Evolutionary conservation across 441 rosid genomes (phyloP).

Genomic region (Erodium texanum): DNA sequence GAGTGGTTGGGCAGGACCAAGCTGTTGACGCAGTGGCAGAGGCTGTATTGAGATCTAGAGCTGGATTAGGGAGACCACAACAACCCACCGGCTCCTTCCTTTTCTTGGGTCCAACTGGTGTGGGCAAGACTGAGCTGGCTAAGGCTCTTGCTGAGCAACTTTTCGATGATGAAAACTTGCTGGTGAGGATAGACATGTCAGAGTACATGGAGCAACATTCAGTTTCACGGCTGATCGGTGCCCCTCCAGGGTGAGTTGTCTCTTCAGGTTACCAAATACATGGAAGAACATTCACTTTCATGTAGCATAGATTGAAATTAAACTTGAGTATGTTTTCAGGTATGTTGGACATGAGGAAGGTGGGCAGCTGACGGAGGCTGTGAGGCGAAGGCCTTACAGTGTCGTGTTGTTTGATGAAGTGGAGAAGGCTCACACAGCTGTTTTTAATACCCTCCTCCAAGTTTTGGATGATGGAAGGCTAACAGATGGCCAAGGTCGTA

Average conservation of each 20-base stretch:
- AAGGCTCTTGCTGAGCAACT: constrained; percentile 94
- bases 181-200: constrained; percentile 86
- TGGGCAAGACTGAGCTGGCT: constrained; percentile 91
- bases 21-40: constrained; percentile 81
- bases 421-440: constrained; percentile 80
- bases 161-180: constrained; percentile 69
- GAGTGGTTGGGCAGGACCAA: constrained; percentile 84
- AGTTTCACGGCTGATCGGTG: constrained; percentile 76
- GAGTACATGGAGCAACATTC: constrained; percentile 96
- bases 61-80: constrained; percentile 89
- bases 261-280: too few relatives aligned
- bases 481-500: constrained; percentile 85
- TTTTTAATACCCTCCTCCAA: constrained; percentile 71
- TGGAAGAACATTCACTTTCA: too few relatives aligned
- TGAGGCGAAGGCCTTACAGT: constrained; percentile 73
- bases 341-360: constrained; percentile 95
- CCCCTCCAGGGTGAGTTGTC: constrained; percentile 51
- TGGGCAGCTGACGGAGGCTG: constrained; percentile 85
- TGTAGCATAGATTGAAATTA: too few relatives aligned
- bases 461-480: constrained; percentile 79
- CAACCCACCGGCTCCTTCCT: constrained; percentile 91
- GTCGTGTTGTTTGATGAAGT: constrained; percentile 83
- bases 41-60: constrained; percentile 83
- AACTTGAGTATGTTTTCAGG: constrained; percentile 15
- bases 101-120: constrained; percentile 95